Percentiles rank a stretch among this genome's conserved stretches.
Evolutionary conservation across 768 basidiomycete genomes (phyloP).

Genomic region (Suillus bovinus): DNA sequence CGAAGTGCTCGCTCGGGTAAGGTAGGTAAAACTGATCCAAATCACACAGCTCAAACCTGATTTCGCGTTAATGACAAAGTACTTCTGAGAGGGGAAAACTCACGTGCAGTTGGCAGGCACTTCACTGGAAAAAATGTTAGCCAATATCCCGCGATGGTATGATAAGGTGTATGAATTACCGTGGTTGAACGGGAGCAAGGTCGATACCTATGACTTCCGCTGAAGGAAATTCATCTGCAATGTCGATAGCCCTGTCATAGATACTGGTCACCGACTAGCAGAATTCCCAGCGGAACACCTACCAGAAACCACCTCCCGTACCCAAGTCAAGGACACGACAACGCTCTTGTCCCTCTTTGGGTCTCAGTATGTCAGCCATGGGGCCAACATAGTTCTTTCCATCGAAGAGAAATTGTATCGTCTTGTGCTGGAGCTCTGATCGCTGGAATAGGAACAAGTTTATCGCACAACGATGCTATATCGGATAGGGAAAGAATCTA

Average conservation of each 20-base stretch:
- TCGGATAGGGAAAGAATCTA: slow-evolving; percentile 12
- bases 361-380: slow-evolving; percentile 52
- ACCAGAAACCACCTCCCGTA: slow-evolving; percentile 68
- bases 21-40: slow-evolving; percentile 60
- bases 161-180: slow-evolving; percentile 38
- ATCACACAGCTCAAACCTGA: slow-evolving; percentile 72
- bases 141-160: slow-evolving; percentile 8
- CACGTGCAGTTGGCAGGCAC: slow-evolving; percentile 77
- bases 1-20: slow-evolving; percentile 62
- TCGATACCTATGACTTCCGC: slow-evolving; percentile 71
- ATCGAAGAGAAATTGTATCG: slow-evolving; percentile 65
- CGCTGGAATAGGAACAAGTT: slow-evolving; percentile 42
- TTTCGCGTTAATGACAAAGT: slow-evolving; percentile 8
- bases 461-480: slow-evolving; percentile 6
- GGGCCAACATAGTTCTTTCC: slow-evolving; percentile 71
- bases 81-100: slow-evolving; percentile 29
- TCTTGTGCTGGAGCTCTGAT: slow-evolving; percentile 60
- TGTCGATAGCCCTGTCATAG: slow-evolving; percentile 60
- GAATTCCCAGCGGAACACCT: slow-evolving; percentile 19
- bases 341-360: slow-evolving; percentile 30
- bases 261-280: slow-evolving; percentile 3
- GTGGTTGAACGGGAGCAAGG: slow-evolving; percentile 71
- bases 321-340: slow-evolving; percentile 63
- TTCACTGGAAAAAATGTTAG: slow-evolving; percentile 39
- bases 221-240: slow-evolving; percentile 70